Conservation (phyloP, 768 basidiomycete species). For the Termitomyces sp. region DNA sequence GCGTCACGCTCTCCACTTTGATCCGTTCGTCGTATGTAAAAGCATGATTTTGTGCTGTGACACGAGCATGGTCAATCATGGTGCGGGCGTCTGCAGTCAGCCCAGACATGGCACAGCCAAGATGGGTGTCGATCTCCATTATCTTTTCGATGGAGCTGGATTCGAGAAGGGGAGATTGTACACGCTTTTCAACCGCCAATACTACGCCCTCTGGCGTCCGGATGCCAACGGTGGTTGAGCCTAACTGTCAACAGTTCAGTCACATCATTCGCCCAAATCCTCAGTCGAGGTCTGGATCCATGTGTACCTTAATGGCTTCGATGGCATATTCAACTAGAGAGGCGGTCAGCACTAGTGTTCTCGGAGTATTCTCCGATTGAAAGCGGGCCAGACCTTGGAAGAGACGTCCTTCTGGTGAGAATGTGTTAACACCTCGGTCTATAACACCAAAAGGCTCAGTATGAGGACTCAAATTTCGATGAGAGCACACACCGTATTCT, state of each 20-base stretch:
- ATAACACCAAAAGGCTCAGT: not conserved
- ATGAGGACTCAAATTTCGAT: not conserved
- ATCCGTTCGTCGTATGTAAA: constrained; percentile 98
- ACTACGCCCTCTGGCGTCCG: constrained; percentile 86
- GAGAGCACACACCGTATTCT: constrained; percentile 69
- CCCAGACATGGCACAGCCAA: constrained; percentile 97
- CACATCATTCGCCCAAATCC: not conserved
- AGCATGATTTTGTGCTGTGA: constrained; percentile 90
- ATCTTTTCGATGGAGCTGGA: constrained; percentile 97
- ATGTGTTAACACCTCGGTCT: constrained; percentile 99
- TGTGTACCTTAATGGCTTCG: constrained; percentile 92
- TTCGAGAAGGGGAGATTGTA: constrained; percentile 94
- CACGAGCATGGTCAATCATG: constrained; percentile 99
- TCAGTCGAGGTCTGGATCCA: not conserved
- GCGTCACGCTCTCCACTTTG: constrained; percentile 96
- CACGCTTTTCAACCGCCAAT: constrained; percentile 97
- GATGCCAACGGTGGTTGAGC: constrained; percentile 96
- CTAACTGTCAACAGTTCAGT: constrained; percentile 57
- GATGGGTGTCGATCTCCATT: constrained; percentile 97
- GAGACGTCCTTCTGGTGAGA: constrained; percentile 96
- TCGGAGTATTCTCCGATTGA: not conserved
- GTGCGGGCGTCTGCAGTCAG: constrained; percentile 97
- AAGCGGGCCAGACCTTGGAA: constrained; percentile 74
- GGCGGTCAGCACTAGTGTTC: constrained; percentile 4
- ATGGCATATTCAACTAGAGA: constrained; percentile 91